These are phyloP conservation scores for Yarrowia galli DNA, from an alignment of 1,139 yeast species.

Conservation along the genomic window DNA sequence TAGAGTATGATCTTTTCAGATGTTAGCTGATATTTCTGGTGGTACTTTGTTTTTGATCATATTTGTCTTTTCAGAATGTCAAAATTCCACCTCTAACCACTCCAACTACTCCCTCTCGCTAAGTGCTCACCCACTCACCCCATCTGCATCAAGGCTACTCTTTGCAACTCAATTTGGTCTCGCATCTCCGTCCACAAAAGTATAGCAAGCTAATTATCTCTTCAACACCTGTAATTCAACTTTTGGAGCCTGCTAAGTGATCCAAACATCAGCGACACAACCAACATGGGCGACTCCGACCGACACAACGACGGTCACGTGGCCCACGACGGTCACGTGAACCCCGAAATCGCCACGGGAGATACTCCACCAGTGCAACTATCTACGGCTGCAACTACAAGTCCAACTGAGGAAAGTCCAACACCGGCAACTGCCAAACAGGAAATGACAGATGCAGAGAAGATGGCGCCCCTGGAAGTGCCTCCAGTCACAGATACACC, in stretches of 20 bases:
- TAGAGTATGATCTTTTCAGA: too few species aligned
- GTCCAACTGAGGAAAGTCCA: background rate
- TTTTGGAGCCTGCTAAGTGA: background rate
- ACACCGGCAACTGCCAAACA: background rate
- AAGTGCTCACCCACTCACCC: background rate
- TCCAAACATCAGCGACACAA: background rate
- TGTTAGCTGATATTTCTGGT: too few species aligned
- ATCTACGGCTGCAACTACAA: background rate
- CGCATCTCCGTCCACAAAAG: slow-evolving; percentile 8
- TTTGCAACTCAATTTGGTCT: slow-evolving; percentile 6
- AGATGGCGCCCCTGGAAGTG: background rate
- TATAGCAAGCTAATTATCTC: slow-evolving; percentile 13
- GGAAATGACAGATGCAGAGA: background rate
- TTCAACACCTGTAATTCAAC: background rate
- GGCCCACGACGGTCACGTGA: too few species aligned
- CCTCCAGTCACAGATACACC: slow-evolving; percentile 15
- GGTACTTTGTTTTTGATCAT: too few species aligned
- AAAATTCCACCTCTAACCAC: background rate
- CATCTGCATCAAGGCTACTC: slow-evolving; percentile 2
- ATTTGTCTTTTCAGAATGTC: background rate
- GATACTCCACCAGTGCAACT: too few species aligned
- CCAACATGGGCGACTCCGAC: slow-evolving; percentile 15
- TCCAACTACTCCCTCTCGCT: background rate
- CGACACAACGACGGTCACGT: background rate
- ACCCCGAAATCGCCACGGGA: too few species aligned